These are phyloP conservation scores for Rhododendron williamsianum DNA, from an alignment of 148 eudicot genomes.

Conservation along the genomic window DNA sequence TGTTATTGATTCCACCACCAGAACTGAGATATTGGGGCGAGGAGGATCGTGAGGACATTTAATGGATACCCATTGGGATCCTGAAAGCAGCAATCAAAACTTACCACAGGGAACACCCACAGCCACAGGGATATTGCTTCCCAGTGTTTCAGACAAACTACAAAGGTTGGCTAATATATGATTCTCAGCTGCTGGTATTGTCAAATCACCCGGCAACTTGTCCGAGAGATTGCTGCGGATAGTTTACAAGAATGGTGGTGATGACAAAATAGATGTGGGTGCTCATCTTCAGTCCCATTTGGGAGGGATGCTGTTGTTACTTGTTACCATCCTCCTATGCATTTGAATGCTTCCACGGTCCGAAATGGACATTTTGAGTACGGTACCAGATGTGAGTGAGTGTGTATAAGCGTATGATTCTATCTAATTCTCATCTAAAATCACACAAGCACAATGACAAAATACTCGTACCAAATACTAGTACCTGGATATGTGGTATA, in stretches of 20 bases:
- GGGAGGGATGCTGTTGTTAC: background rate
- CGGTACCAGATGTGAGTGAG: background rate
- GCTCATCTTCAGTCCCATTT: slow-evolving; percentile 12
- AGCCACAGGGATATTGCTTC: background rate
- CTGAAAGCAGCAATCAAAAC: background rate
- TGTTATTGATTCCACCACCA: background rate
- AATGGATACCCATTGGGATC: slow-evolving; percentile 5
- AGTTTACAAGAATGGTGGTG: slow-evolving; percentile 8
- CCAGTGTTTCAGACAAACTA: background rate
- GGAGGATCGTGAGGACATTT: background rate
- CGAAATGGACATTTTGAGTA: background rate
- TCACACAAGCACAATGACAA: background rate
- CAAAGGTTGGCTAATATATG: background rate
- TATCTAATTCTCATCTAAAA: background rate
- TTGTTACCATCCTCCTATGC: background rate
- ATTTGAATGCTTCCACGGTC: background rate
- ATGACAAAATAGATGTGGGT: slow-evolving; percentile 16
- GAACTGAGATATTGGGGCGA: slow-evolving; percentile 8
- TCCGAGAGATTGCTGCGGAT: slow-evolving; percentile 9
- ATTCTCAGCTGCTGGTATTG: slow-evolving; percentile 1
- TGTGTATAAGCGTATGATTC: background rate
- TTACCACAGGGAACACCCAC: background rate
- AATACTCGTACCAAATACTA: background rate
- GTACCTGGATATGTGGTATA: background rate
- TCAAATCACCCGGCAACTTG: slow-evolving; percentile 9